A percentile compares a stretch with the other conserved stretches of the same genome.
Conservation (phyloP, 495 filamentous ascomycete species). For the Penicillium longicatenatum region DNA sequence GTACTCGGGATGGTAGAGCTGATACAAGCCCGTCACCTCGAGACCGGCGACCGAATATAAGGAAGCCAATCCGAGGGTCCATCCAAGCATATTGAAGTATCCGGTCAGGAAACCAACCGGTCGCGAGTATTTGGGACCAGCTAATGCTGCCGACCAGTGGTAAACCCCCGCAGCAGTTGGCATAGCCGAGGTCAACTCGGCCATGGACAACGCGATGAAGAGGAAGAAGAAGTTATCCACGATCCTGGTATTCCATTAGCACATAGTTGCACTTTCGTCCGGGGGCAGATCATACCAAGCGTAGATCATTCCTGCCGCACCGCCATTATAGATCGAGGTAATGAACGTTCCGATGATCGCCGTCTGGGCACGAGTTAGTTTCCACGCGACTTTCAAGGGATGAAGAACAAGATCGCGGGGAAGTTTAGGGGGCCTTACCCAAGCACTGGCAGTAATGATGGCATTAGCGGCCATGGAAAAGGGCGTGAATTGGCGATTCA, state of each 20-base stretch:
- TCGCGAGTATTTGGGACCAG: slow-evolving; percentile 8
- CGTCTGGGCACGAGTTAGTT: slow-evolving; percentile 5
- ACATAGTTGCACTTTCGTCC: neutral
- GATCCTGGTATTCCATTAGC: slow-evolving; percentile 1
- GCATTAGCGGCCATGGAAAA: slow-evolving; percentile 16
- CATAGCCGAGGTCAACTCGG: slow-evolving; percentile 15
- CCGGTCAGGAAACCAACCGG: slow-evolving; percentile 12
- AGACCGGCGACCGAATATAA: slow-evolving; percentile 13
- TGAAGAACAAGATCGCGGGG: neutral
- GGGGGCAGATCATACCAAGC: slow-evolving; percentile 6
- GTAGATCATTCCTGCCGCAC: slow-evolving; percentile 10
- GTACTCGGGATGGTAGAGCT: slow-evolving; percentile 11
- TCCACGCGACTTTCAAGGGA: neutral
- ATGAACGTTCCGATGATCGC: slow-evolving; percentile 13
- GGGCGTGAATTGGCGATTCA: slow-evolving; percentile 10
- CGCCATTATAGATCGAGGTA: slow-evolving; percentile 17
- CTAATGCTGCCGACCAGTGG: slow-evolving; percentile 14
- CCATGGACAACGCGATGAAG: slow-evolving; percentile 12
- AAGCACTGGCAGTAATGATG: slow-evolving; percentile 12
- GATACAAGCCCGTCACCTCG: slow-evolving; percentile 12
- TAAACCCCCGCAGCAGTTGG: slow-evolving; percentile 14
- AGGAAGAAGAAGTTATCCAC: slow-evolving; percentile 17
- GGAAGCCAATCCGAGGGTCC: slow-evolving; percentile 11
- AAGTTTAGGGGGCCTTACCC: slow-evolving; percentile 2
- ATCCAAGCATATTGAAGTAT: slow-evolving; percentile 14